phyloP scores from a whole-genome alignment of 495 filamentous ascomycete species.

The Hypoxylon subgilvum region DNA sequence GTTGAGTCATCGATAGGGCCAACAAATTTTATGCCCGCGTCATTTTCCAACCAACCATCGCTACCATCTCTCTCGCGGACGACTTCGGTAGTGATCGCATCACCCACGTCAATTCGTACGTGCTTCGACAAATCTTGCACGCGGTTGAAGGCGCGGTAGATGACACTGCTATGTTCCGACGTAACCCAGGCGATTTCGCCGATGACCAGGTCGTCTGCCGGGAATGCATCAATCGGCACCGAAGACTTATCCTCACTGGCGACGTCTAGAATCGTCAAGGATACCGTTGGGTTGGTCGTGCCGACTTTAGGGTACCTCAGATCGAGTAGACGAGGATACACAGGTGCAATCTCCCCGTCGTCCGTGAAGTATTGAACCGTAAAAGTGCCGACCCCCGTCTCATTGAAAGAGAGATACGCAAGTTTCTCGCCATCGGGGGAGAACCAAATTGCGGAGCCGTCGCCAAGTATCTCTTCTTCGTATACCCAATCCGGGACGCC shows the following conservation, averaged over 20 bases:
- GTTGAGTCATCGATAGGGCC: constrained; percentile 42
- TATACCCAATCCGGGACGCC: constrained; percentile 69
- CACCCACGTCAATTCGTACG: constrained; percentile 50
- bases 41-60: constrained; percentile 65
- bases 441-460: constrained; percentile 60
- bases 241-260: constrained; percentile 38
- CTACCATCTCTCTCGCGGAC: constrained; percentile 59
- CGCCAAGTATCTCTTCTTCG: constrained; percentile 64
- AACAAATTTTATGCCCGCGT: constrained; percentile 55
- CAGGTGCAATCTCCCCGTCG: constrained; percentile 50
- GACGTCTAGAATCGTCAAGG: constrained; percentile 55
- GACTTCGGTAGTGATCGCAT: constrained; percentile 47
- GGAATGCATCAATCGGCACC: constrained; percentile 52
- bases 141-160: constrained; percentile 63
- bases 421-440: constrained; percentile 63
- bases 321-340: constrained; percentile 58
- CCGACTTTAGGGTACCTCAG: constrained; percentile 65
- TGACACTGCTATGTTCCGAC: constrained; percentile 54
- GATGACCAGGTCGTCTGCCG: constrained; percentile 58
- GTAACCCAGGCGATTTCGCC: constrained; percentile 65
- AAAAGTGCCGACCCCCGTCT: constrained; percentile 64
- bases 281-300: constrained; percentile 61
- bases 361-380: constrained; percentile 65
- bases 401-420: constrained; percentile 63
- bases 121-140: constrained; percentile 63